phyloP scores from a whole-genome alignment of 768 basidiomycete species.

The Collybiopsis luxurians region DNA sequence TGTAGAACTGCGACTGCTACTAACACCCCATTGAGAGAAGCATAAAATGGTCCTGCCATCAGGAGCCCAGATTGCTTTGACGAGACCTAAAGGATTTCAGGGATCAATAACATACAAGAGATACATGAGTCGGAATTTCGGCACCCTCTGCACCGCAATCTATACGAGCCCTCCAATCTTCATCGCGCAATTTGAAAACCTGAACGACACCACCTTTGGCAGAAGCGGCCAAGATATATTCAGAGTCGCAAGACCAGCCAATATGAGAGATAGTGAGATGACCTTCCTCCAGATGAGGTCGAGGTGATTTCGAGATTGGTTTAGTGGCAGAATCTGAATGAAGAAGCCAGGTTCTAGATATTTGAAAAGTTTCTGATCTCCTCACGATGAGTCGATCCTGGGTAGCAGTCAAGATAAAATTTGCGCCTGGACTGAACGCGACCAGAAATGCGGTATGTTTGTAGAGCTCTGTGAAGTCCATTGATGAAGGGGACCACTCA shows the following conservation, averaged over 20 bases:
- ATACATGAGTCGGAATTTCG: background rate
- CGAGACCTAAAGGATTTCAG: slow-evolving; percentile 49
- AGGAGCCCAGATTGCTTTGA: slow-evolving; percentile 88
- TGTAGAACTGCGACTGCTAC: slow-evolving; percentile 28
- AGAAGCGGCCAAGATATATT: slow-evolving; percentile 80
- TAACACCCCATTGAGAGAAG: slow-evolving; percentile 92
- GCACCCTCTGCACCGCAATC: slow-evolving; percentile 75
- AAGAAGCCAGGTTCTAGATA: slow-evolving; percentile 77
- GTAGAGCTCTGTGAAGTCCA: slow-evolving; percentile 91
- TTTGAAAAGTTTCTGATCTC: slow-evolving; percentile 79
- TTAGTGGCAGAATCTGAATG: slow-evolving; percentile 48
- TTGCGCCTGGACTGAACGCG: slow-evolving; percentile 81
- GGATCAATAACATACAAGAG: background rate
- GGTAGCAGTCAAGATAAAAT: slow-evolving; percentile 80
- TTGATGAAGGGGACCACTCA: slow-evolving; percentile 23
- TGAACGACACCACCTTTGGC: slow-evolving; percentile 69
- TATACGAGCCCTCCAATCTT: slow-evolving; percentile 73
- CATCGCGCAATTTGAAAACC: slow-evolving; percentile 77
- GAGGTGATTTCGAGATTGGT: slow-evolving; percentile 26
- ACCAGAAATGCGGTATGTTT: slow-evolving; percentile 70
- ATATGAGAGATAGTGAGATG: slow-evolving; percentile 65
- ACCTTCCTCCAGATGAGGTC: slow-evolving; percentile 17
- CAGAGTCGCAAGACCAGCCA: slow-evolving; percentile 86
- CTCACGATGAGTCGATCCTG: slow-evolving; percentile 81
- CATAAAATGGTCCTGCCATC: slow-evolving; percentile 81